phyloP scores from a whole-genome alignment of 108 stramenopile species.

The Aureococcus anophagefferens region DNA sequence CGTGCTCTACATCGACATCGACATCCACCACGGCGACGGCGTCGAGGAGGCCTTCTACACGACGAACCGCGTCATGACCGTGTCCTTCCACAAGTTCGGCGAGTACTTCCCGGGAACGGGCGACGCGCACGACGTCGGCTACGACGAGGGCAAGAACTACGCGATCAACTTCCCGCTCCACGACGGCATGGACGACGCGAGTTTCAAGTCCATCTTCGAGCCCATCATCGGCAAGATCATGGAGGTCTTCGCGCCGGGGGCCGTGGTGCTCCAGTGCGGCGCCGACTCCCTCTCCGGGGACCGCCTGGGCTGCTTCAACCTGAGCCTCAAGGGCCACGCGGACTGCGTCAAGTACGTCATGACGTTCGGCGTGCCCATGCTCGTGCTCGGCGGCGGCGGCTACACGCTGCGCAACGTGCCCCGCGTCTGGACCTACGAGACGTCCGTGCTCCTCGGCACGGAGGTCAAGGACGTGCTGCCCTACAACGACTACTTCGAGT shows the following conservation, averaged over 20 bases:
- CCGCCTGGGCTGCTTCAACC: conserved; percentile 94
- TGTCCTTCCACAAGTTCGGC: conserved; percentile 96
- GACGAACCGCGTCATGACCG: conserved; percentile 97
- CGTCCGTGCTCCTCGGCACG: conserved; percentile 74
- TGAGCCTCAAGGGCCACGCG: conserved; percentile 87
- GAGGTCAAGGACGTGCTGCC: conserved; percentile 80
- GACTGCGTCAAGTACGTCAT: conserved; percentile 83
- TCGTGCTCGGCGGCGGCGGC: conserved; percentile 95
- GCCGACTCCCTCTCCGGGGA: conserved; percentile 94
- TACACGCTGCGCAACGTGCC: conserved; percentile 98
- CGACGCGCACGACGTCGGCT: conserved; percentile 69
- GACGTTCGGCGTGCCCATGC: conserved; percentile 80
- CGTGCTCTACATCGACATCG: conserved; percentile 99
- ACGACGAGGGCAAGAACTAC: conserved; percentile 86
- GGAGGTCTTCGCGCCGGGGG: conserved; percentile 83
- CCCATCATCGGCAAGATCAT: conserved; percentile 92
- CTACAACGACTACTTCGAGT: conserved; percentile 97
- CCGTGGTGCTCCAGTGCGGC: conserved; percentile 96
- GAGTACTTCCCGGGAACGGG: conserved; percentile 94
- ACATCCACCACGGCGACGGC: conserved; percentile 98
- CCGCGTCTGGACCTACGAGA: conserved; percentile 97
- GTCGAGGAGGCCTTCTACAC: conserved; percentile 96
- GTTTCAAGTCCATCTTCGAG: conserved; percentile 72
- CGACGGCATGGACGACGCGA: conserved; percentile 84
- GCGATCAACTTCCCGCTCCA: conserved; percentile 96